These are phyloP conservation scores for Ceratobasidium sp. DNA, from an alignment of 1,284 basidiomycete species.

Conservation along the genomic window DNA sequence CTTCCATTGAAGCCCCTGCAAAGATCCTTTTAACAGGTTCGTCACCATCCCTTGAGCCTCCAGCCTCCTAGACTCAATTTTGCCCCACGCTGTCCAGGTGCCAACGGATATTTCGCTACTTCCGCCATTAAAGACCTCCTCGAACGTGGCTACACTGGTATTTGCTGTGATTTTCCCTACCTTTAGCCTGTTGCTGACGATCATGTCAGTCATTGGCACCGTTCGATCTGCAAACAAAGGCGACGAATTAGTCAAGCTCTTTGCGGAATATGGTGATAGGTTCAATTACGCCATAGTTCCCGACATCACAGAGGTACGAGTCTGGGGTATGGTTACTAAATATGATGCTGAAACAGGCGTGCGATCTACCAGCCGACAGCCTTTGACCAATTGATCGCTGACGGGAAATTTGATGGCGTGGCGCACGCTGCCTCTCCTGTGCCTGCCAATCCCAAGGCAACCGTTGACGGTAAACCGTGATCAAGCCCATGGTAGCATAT, in stretches of 20 bases:
- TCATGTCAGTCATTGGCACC: conserved; percentile 16
- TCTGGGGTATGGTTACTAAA: neutral
- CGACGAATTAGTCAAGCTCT: conserved; percentile 20
- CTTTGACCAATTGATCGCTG: conserved; percentile 36
- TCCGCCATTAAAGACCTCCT: conserved; percentile 24
- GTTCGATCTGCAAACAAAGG: conserved; percentile 27
- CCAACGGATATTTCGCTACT: conserved; percentile 31
- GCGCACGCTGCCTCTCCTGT: conserved; percentile 41
- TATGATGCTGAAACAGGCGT: neutral
- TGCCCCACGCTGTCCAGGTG: neutral
- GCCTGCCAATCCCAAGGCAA: neutral
- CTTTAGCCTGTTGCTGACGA: neutral
- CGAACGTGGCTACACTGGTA: conserved; percentile 21
- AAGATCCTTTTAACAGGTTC: conserved; percentile 24
- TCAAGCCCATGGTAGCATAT: neutral
- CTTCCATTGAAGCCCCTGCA: neutral
- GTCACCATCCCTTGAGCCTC: neutral
- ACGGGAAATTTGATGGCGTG: conserved; percentile 25
- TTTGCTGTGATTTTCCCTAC: neutral
- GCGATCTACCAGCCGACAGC: neutral
- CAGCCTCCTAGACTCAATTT: too few species aligned
- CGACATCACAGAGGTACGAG: conserved; percentile 13
- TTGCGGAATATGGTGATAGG: neutral
- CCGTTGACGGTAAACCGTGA: neutral
- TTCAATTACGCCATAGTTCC: conserved; percentile 15